Base-by-base conservation (phyloP, 2,329 filamentous ascomycete species). In the Pestalotiopsis sp. region DNA sequence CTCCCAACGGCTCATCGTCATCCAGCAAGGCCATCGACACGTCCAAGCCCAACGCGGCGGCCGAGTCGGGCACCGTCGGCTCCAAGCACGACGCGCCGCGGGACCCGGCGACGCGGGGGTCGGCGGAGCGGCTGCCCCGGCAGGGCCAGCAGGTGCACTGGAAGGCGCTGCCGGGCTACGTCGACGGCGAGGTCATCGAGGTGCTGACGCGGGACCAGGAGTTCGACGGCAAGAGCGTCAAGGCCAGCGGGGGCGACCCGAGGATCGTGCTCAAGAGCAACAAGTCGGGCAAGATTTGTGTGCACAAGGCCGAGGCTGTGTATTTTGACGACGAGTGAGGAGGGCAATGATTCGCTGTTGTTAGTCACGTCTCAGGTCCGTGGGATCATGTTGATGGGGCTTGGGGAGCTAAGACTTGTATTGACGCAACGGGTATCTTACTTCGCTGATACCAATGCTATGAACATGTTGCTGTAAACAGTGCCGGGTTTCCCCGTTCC, bases 231-330 rank as follows among this genome's bases (percentile, higher is more conserved):
- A 70, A 69, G 60, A 27, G 17, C 7, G 64, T 73, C 52, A 68
- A 71, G 70, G 71, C 70, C 1, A 68, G 61, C 25, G 41, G 57
- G 39, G 62, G 61, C 11, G 71, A 72, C 3, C 71, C 71, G 5
- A 56, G 70, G 9, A 60, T 73, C 5, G 69, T 70, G 25, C 67
- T 70, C 7, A 49, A 65, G 60, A 70, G 69, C 31, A 65, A 20
- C 49, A 72, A 68, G 60, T 68, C 66, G 9, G 70, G 70, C 2
- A 70, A 71, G 59, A 66, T 70, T 12, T 70, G 69, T 25, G 69
- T 72, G 13, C 72, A 68, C 11, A 70, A 69, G 58, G 72, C 74
- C 9, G 71, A 75, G 45, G 69, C 70, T 11, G 63, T 70, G n/a
- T 70, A 70, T 25, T 70, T 70, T 58, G 67, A 67, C n/a, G 45